Conservation (phyloP, 768 basidiomycete species). For the Leccinum disarticulatum region DNA sequence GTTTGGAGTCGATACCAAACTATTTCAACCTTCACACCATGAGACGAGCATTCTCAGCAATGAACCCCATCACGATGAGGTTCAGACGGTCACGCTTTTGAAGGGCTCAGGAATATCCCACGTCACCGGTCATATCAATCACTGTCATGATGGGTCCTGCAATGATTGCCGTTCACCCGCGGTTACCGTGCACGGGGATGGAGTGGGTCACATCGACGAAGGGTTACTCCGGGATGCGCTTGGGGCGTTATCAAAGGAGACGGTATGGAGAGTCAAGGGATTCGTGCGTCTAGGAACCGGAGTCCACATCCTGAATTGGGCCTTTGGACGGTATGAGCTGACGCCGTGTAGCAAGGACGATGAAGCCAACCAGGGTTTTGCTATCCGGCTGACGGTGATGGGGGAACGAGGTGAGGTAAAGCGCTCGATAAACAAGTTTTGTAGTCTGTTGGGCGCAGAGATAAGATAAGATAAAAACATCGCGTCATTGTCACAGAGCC, state of each 20-base stretch:
- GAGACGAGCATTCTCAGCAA: slow-evolving; percentile 11
- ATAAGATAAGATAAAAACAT: slow-evolving; percentile 15
- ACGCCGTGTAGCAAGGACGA: slow-evolving; percentile 37
- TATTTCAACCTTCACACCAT: slow-evolving; percentile 45
- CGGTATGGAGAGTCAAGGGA: slow-evolving; percentile 83
- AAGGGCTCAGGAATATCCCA: slow-evolving; percentile 34
- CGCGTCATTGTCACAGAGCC: slow-evolving; percentile 6
- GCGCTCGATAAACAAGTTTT: slow-evolving; percentile 54
- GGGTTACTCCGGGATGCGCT: slow-evolving; percentile 49
- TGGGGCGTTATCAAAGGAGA: slow-evolving; percentile 57
- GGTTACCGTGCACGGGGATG: background rate
- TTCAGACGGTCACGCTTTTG: slow-evolving; percentile 73
- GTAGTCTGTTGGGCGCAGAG: slow-evolving; percentile 41
- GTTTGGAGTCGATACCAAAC: slow-evolving; percentile 87
- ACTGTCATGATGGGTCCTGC: slow-evolving; percentile 12
- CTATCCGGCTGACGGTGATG: slow-evolving; percentile 82
- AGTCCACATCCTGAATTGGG: slow-evolving; percentile 81
- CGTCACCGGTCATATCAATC: slow-evolving; percentile 21
- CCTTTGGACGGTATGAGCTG: slow-evolving; percentile 83
- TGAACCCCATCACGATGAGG: slow-evolving; percentile 71
- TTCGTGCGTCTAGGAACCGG: slow-evolving; percentile 57
- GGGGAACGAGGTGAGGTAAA: slow-evolving; percentile 82
- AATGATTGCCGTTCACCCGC: background rate
- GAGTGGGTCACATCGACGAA: slow-evolving; percentile 26
- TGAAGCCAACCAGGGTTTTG: slow-evolving; percentile 29